Conservation (phyloP, 441 rosid genomes). For the Pelargonium myrrhifolium region DNA sequence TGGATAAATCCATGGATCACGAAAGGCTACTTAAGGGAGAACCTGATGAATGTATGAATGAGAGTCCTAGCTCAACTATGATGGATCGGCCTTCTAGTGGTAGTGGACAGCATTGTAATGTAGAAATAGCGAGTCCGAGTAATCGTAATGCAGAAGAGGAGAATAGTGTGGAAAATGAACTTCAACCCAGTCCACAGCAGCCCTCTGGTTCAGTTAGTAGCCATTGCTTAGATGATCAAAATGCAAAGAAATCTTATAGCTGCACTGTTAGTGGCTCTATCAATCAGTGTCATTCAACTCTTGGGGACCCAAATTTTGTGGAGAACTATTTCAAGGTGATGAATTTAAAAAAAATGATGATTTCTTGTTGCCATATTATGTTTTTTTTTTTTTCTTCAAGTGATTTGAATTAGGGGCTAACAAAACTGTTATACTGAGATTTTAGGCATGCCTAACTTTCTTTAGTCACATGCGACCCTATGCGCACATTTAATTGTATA, state of each 20-base stretch:
- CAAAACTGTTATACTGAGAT: background rate
- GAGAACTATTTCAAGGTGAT: conserved; percentile 88
- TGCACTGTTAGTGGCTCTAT: conserved; percentile 34
- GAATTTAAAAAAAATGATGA: conserved; percentile 5
- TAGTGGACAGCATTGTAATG: conserved; percentile 28
- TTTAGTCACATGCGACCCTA: background rate
- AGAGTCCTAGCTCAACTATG: conserved; percentile 20
- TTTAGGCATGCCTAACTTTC: background rate
- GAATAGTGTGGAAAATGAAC: conserved; percentile 24
- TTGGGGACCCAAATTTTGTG: conserved; percentile 81
- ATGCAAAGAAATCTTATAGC: conserved; percentile 22
- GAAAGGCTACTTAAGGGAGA: conserved; percentile 26
- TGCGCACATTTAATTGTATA: no score
- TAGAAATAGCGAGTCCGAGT: conserved; percentile 26
- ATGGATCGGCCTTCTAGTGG: conserved; percentile 28
- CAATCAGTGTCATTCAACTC: conserved; percentile 51
- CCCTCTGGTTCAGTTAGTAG: conserved; percentile 33
- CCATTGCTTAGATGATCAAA: conserved; percentile 25
- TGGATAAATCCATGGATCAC: conserved; percentile 24
- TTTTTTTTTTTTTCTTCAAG: background rate
- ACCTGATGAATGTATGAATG: conserved; percentile 23
- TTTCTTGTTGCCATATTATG: background rate
- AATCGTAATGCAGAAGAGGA: conserved; percentile 26
- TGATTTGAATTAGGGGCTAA: background rate
- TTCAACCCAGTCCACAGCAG: conserved; percentile 23